A percentile compares a stretch with the other conserved stretches of the same genome.
phyloP scores from a whole-genome alignment of 257 asterid genomes.

The Cordia subcordata region DNA sequence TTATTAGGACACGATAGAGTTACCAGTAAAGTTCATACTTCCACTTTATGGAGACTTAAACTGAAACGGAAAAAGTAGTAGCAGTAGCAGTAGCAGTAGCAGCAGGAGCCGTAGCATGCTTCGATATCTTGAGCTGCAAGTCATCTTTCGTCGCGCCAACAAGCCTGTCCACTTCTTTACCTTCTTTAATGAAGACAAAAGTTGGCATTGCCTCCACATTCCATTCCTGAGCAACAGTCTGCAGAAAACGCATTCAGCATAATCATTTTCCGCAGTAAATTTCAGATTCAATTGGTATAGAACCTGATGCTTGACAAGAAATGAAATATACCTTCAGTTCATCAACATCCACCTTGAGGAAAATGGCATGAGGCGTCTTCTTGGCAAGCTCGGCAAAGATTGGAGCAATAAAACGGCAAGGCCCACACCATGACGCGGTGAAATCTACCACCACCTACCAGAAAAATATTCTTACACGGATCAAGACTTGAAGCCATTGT shows the following conservation, averaged over 20 bases:
- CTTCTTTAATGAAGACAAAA: slow-evolving; percentile 62
- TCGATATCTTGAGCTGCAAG: slow-evolving; percentile 16
- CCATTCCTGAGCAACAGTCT: slow-evolving; percentile 51
- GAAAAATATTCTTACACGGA: too few relatives aligned
- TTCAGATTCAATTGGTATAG: not conserved
- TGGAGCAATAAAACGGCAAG: slow-evolving; percentile 78
- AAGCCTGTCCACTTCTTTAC: slow-evolving; percentile 45
- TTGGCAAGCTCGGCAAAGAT: slow-evolving; percentile 71
- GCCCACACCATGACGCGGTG: slow-evolving; percentile 89
- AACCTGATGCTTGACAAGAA: not conserved
- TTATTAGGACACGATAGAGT: not conserved
- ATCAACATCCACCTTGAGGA: slow-evolving; percentile 91
- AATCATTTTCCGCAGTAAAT: not conserved
- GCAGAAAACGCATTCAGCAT: not conserved
- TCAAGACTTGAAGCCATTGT: too few relatives aligned
- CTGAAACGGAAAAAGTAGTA: slow-evolving; percentile 13
- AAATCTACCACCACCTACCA: slow-evolving; percentile 74
- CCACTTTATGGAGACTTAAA: not conserved
- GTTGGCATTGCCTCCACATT: slow-evolving; percentile 82
- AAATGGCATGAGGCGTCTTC: slow-evolving; percentile 42
- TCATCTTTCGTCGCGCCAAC: slow-evolving; percentile 74
- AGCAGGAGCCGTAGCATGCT: slow-evolving; percentile 25
- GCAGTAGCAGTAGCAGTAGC: slow-evolving; percentile 22
- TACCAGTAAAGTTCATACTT: not conserved
- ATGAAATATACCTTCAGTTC: slow-evolving; percentile 50